Base-by-base conservation (phyloP, 208 protist species). In the Leishmania amazonensis region DNA sequence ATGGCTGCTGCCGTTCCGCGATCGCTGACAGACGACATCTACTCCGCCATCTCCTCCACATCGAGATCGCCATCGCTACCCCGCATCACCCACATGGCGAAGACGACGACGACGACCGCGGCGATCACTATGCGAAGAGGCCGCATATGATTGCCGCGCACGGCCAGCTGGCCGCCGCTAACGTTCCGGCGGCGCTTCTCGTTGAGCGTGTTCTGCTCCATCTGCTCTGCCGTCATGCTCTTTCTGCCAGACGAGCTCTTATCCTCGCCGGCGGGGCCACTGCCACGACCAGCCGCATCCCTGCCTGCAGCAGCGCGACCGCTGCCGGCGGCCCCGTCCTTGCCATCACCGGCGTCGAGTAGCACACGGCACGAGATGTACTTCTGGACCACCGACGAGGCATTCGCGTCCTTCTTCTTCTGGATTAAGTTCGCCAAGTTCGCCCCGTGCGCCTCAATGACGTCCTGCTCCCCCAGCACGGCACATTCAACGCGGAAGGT, bases 181-280 rank as follows among this genome's bases (percentile, higher is more conserved):
- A 74, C 71, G 49, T 17, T 81, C 62, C 81, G 81, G 47, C 99
- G 92, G 82, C 99, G 99, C 92, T 99, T 99, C 77, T 86, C 75
- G n/a, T 81, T 78, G 35, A 83, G 81, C 35, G 85, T 85, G 58
- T 89, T 81, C 13, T 85, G 75, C 78, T 72, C 79, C 80, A 87
- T 76, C 62, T 87, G 53, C 38, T 83, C 58, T 31, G 42, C 73
- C 58, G 83, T 87, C 83, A 87, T 88, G 53, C 45, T 78, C 64
- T 67, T 81, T 35, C 58, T 78, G 35, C 71, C 58, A 3, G 78
- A 64, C 2, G 62, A n/a, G 4, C 38, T 38, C n/a, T 58, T 60
- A 6, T 76, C 38, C 15, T 49, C 75, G 17, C 73, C 76, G 3
- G 83, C 65, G 6, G 77, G 15, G 58, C 79, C 62, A 45, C 74